Base-by-base conservation (phyloP, 1,139 yeast genomes). In the Yamadazyma friedrichii region DNA sequence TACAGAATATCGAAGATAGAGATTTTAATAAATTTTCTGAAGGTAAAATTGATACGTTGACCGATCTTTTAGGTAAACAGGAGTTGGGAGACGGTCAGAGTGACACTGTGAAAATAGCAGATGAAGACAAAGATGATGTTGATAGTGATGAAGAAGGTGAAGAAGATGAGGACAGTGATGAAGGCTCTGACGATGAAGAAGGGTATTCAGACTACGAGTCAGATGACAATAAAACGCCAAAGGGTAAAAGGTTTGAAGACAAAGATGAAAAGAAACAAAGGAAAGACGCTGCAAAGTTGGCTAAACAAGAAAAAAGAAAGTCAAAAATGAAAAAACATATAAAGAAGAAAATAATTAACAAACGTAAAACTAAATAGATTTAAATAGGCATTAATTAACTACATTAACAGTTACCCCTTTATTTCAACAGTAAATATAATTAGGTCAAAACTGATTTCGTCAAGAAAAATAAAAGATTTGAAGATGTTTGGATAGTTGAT, bases 291-390 rank as follows among this genome's bases (percentile, higher is more conserved):
- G 84, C 88, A 15, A 93, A 88, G 59, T 85, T 82, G 31, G 88
- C 82, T 12, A 87, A 88, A 47, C 85, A 84, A 54, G 98, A 91
- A 53, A 89, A 87, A 66, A 76, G 98, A 44, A 84, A 88, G 58
- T 82, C 82, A 4, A 94, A 94, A 62, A 84, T 93, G 83, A 93
- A 93, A 62, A 94, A 94, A 62, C 88, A 87, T 62, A 65, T 88
- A 31, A 93, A 93, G 68, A 93, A 93, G 76, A 84, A 84, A 59
- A 65, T 84, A 33, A 72, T 84, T 6, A 80, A 72, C 49, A 85
- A 84, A 56, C 57, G 77, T 39, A 70, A 72, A 53, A 58, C 66
- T 33, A 42, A 39, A 25, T 39, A 33, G 34, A 16, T 5, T n/a
- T 13, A 20, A 20, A 20, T 20, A 20, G 24, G 24, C 24, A 20